Conservation (phyloP, 345 rosid species). For the Eucalyptus brandiana region DNA sequence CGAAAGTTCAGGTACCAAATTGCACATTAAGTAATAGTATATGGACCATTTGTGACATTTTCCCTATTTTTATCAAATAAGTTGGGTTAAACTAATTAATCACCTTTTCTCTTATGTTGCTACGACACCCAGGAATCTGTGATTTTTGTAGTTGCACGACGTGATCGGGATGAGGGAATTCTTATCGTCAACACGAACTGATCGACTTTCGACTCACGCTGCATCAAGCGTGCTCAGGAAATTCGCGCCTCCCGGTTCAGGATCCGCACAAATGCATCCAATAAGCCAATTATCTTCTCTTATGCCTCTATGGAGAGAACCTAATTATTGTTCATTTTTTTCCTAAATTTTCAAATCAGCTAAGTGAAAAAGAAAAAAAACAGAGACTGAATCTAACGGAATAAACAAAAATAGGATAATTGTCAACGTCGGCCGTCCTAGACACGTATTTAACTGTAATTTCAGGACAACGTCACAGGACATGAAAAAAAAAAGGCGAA, state of each 20-base stretch:
- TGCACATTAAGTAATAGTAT: too few species aligned
- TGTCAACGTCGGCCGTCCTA: neutral
- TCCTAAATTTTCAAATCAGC: neutral
- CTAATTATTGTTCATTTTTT: neutral
- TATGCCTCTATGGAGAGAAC: neutral
- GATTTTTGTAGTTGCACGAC: neutral
- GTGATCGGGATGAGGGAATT: neutral
- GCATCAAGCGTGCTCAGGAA: neutral
- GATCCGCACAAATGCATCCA: neutral
- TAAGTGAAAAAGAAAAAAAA: neutral
- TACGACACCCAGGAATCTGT: neutral
- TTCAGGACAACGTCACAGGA: neutral
- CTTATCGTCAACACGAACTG: accelerated
- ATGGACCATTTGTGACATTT: too few species aligned
- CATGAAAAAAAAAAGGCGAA: neutral
- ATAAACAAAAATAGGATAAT: neutral
- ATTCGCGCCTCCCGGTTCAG: neutral
- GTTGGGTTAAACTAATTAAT: neutral
- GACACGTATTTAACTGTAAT: neutral
- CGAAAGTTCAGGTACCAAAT: too few species aligned
- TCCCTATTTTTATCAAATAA: neutral
- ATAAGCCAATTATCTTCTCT: neutral
- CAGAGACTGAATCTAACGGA: neutral
- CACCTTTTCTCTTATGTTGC: neutral
- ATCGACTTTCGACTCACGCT: neutral